Evolutionary conservation across 371 early-diverging fungal genomes (phyloP).

Genomic region (Mortierella sp.): DNA sequence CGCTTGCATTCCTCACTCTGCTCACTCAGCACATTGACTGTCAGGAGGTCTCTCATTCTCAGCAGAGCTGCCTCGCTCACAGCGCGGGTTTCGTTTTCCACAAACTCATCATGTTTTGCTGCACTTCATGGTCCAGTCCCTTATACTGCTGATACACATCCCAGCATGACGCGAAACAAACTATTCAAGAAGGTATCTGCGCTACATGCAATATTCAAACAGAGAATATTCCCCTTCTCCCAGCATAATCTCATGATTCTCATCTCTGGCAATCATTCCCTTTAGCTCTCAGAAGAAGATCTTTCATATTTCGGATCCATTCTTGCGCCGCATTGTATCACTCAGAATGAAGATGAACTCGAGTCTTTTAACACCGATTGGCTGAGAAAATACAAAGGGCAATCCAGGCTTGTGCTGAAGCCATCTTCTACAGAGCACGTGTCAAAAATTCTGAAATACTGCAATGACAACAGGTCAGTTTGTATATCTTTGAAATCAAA

Average conservation of each 20-base stretch:
- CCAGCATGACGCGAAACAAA: slow-evolving; percentile 58
- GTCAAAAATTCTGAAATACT: slow-evolving; percentile 86
- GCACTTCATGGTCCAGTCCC: slow-evolving; percentile 1
- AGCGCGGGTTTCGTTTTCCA: slow-evolving; percentile 21
- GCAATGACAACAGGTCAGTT: slow-evolving; percentile 78
- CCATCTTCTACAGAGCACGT: slow-evolving; percentile 93
- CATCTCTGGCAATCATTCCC: neutral
- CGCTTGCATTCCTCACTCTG: slow-evolving; percentile 11
- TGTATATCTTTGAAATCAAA: neutral
- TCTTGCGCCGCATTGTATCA: slow-evolving; percentile 61
- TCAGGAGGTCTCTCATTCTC: neutral
- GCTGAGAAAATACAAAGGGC: slow-evolving; percentile 93
- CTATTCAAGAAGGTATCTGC: slow-evolving; percentile 66
- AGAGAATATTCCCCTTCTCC: neutral
- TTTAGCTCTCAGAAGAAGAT: slow-evolving; percentile 66
- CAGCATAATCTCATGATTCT: neutral
- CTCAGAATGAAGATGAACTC: slow-evolving; percentile 67
- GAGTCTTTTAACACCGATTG: slow-evolving; percentile 88
- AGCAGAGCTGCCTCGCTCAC: slow-evolving; percentile 8
- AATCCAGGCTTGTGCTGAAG: slow-evolving; percentile 84
- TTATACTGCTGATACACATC: slow-evolving; percentile 34
- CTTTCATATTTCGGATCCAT: slow-evolving; percentile 72
- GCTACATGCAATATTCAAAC: neutral
- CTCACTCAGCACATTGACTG: neutral
- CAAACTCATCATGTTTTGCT: slow-evolving; percentile 6